Conservation (phyloP, 2,329 filamentous ascomycete genomes). For the Fusarium anthophilum region DNA sequence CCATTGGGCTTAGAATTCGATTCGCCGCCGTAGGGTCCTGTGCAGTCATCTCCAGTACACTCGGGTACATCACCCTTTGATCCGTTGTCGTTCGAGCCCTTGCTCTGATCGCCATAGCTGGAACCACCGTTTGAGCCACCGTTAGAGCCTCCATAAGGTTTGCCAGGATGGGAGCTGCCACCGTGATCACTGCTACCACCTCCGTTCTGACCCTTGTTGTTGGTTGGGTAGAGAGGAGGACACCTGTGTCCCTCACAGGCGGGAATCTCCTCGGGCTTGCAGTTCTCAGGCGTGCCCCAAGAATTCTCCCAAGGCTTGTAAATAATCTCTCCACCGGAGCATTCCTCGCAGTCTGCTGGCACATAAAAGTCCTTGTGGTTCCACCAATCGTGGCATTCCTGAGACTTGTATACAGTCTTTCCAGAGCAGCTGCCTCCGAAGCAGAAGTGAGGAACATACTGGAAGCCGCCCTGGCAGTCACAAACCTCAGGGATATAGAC, state of each 20-base stretch:
- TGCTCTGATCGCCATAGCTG: not conserved
- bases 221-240: not conserved
- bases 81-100: not conserved
- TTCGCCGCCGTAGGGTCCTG: not conserved
- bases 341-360: constrained; percentile 17
- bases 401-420: constrained; percentile 35
- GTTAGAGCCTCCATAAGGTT: not conserved
- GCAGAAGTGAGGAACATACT: constrained; percentile 36
- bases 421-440: constrained; percentile 21
- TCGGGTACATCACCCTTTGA: not conserved
- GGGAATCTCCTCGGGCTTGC: not conserved
- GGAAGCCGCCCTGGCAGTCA: constrained; percentile 29
- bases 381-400: constrained; percentile 22
- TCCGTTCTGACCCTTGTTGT: not conserved
- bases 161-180: not conserved
- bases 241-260: not conserved
- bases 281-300: constrained; percentile 10
- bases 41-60: not conserved
- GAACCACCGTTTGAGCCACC: not conserved
- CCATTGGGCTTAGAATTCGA: not conserved
- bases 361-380: constrained; percentile 22
- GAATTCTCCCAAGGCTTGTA: constrained; percentile 37
- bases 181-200: not conserved
- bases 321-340: constrained; percentile 14
- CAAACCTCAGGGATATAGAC: constrained; percentile 33